Evolutionary conservation across 1,139 yeast species (phyloP).

Genomic region (Neolecta irregularis): DNA sequence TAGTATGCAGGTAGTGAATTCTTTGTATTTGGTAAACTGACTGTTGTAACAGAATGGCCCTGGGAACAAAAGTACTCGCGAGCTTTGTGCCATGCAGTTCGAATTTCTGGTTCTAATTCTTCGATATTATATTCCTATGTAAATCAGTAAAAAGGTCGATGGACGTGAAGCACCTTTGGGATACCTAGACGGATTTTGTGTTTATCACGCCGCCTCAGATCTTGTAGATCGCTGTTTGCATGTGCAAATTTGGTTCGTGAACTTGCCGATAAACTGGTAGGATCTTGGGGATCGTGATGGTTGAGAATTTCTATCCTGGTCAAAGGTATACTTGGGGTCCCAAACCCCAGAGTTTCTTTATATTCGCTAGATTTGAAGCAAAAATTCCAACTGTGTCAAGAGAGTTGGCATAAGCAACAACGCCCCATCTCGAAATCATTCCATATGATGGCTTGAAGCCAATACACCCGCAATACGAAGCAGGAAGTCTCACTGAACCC

Average conservation of each 20-base stretch:
- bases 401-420: slow-evolving; percentile 82
- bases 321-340: slow-evolving; percentile 20
- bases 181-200: slow-evolving; percentile 11
- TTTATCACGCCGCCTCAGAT: too few species aligned
- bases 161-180: slow-evolving; percentile 19
- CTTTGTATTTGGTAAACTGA: slow-evolving; percentile 55
- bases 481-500: slow-evolving; percentile 86
- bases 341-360: slow-evolving; percentile 37
- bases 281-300: slow-evolving; percentile 55
- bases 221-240: slow-evolving; percentile 7
- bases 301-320: slow-evolving; percentile 13
- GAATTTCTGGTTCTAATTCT: slow-evolving; percentile 37
- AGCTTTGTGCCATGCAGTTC: slow-evolving; percentile 33
- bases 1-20: slow-evolving; percentile 70
- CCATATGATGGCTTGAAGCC: slow-evolving; percentile 95
- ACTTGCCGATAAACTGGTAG: slow-evolving; percentile 44
- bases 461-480: slow-evolving; percentile 63
- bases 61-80: slow-evolving; percentile 30
- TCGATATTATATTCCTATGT: slow-evolving; percentile 49
- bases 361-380: slow-evolving; percentile 32
- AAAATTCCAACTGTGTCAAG: slow-evolving; percentile 87
- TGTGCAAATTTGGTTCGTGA: slow-evolving; percentile 18
- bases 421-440: slow-evolving; percentile 79
- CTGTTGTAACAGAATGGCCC: slow-evolving; percentile 44
- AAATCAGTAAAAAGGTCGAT: neutral